Conservation (phyloP, 2,329 filamentous ascomycete species). For the Exophiala aquamarina region DNA sequence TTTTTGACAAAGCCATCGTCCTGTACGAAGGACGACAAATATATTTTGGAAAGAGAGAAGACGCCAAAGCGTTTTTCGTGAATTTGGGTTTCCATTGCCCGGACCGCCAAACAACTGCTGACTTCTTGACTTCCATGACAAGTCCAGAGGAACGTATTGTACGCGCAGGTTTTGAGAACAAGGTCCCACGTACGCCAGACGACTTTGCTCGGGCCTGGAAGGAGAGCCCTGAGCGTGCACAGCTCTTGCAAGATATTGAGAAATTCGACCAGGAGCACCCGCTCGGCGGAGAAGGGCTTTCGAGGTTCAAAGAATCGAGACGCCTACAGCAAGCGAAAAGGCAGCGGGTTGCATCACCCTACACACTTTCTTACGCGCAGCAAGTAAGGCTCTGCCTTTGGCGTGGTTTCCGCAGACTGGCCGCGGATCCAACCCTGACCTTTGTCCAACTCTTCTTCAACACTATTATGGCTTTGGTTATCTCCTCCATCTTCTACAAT, state of each 20-base stretch:
- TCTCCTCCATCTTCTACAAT: conserved; percentile 68
- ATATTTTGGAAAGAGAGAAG: conserved; percentile 65
- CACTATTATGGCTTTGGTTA: conserved; percentile 60
- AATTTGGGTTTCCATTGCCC: conserved; percentile 70
- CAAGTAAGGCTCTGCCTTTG: conserved; percentile 59
- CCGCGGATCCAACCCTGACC: conserved; percentile 64
- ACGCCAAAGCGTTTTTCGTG: conserved; percentile 67
- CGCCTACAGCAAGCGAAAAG: conserved; percentile 44
- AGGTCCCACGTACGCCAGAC: conserved; percentile 66
- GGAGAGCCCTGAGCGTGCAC: conserved; percentile 49
- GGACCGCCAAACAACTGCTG: conserved; percentile 66
- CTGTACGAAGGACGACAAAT: conserved; percentile 77
- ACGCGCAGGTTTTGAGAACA: conserved; percentile 60
- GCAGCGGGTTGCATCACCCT: conserved; percentile 52
- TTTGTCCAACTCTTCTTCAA: conserved; percentile 62
- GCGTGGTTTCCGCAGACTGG: conserved; percentile 65
- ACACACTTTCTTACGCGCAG: conserved; percentile 55
- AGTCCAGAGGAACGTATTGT: conserved; percentile 62
- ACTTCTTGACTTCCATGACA: conserved; percentile 71
- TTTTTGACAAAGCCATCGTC: conserved; percentile 74
- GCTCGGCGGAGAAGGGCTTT: conserved; percentile 41
- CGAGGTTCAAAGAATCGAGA: conserved; percentile 42
- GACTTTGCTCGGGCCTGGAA: conserved; percentile 64
- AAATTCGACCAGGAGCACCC: conserved; percentile 44
- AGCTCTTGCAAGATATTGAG: conserved; percentile 44